phyloP scores from a whole-genome alignment of 768 basidiomycete species.

The Lyophyllum atratum region DNA sequence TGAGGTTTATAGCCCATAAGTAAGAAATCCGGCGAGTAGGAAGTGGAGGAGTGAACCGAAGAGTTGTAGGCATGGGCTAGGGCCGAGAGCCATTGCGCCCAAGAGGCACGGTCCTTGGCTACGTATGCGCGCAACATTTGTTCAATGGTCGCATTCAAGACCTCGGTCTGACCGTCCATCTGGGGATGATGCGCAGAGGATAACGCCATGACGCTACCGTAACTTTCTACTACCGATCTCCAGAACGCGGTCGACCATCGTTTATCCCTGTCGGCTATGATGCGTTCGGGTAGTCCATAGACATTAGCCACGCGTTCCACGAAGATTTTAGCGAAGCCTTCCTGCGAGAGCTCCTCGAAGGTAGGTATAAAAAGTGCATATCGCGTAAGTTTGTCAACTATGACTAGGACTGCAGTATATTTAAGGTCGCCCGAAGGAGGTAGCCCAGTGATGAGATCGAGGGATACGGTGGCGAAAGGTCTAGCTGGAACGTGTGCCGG shows the following conservation, averaged over 20 bases:
- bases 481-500: constrained; percentile 21
- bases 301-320: constrained; percentile 20
- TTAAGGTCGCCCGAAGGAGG: too few species aligned
- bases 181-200: too few species aligned
- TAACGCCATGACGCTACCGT: too few species aligned
- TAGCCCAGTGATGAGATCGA: constrained; percentile 26
- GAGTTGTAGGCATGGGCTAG: background rate
- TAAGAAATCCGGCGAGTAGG: too few species aligned
- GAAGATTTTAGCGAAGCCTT: constrained; percentile 25
- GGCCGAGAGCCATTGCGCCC: too few species aligned
- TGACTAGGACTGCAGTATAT: constrained; percentile 21
- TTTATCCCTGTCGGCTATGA: constrained; percentile 22
- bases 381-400: constrained; percentile 27
- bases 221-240: too few species aligned
- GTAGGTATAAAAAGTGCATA: constrained; percentile 20
- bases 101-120: too few species aligned
- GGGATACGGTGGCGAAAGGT: constrained; percentile 20
- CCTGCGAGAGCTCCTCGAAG: constrained; percentile 13
- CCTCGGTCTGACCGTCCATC: too few species aligned
- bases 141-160: constrained; percentile 29
- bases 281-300: constrained; percentile 20
- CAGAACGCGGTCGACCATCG: constrained; percentile 24
- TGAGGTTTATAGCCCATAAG: background rate
- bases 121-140: too few species aligned
- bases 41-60: too few species aligned